Evolutionary conservation across 2,329 filamentous ascomycete species (phyloP), one percentile per base, ranked within the genome.

Genomic region (Pseudovirgaria hyperparasitica): DNA sequence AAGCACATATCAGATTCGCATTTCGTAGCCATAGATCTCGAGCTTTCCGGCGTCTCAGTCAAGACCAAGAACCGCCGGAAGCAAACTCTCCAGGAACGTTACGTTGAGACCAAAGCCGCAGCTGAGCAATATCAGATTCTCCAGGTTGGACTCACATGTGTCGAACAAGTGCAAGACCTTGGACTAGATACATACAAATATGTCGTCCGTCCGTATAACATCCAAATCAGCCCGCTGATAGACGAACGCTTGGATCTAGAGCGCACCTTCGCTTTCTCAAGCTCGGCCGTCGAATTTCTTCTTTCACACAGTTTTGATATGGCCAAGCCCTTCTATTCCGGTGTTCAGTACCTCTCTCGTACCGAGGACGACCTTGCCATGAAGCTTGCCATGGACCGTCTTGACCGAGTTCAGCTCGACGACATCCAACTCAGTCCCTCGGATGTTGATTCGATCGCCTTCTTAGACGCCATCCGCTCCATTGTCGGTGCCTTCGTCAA

Each of bases 91-190:
- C 67, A 78, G 38, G 55, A 73, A 22, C 63, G 68, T 29, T 80
- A 79, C 42, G 50, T 57, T 8, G 72, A 79, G 35, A 60, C 62
- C 30, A 76, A 70, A 43, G 52, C 53, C 16, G 71, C 70, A 3
- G 74, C 74, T 4, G 65, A 75, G 34, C 64, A 62, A 20, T 79
- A 72, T 39, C 67, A 73, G 33, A 66, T 79, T 27, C 54, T 79
- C 2, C 75, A 80, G 43, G 52, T 78, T 28, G 75, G 75, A n/a
- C 50, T 80, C 31, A 79, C 75, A 0, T 67, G 72, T 40, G 70
- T 70, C n/a, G 57, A 58, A 27, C 69, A 77, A 43, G 19, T 20
- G 5, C 49, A 62, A 7, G 62, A 58, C 41, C 64, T 65, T 55
- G 20, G 44, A 16, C 29, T 33, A 8, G 43, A 51, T 29, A n/a